Evolutionary conservation across 306 rosid species (phyloP).

Genomic region (Dalbergia oliveri): DNA sequence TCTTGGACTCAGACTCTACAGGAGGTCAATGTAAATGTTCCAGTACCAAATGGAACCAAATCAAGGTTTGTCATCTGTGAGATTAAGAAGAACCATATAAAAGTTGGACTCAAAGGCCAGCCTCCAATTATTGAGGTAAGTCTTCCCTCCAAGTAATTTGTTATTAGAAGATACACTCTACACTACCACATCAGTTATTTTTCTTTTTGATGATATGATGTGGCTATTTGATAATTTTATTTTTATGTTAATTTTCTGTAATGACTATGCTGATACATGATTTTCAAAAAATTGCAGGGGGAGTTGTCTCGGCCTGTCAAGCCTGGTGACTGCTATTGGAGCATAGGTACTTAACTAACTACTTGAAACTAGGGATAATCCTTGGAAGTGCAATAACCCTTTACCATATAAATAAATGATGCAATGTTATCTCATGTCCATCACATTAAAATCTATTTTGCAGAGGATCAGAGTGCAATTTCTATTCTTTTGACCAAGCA

Average conservation of each 20-base stretch:
- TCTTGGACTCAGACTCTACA: constrained; percentile 94
- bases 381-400: not conserved
- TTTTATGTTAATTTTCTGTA: not conserved
- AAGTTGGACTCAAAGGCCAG: constrained; percentile 93
- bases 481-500: constrained; percentile 94
- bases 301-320: constrained; percentile 68
- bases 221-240: not conserved
- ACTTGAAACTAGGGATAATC: constrained; percentile 3
- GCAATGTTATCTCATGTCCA: constrained; percentile 22
- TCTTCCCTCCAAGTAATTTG: not conserved
- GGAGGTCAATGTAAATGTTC: constrained; percentile 74
- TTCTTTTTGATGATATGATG: not conserved
- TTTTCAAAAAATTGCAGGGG: constrained; percentile 57
- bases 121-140: constrained; percentile 91
- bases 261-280: constrained; percentile 16
- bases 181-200: not conserved
- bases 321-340: constrained; percentile 91
- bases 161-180: not conserved
- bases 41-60: constrained; percentile 88
- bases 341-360: constrained; percentile 67
- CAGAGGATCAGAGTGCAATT: constrained; percentile 87
- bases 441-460: constrained; percentile 36
- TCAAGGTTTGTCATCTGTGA: constrained; percentile 73
- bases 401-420: not conserved
- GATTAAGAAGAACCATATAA: constrained; percentile 85